A percentile compares a stretch with the other conserved stretches of the same genome.
These are phyloP conservation scores for Dactylonectria estremocensis DNA, from an alignment of 2,329 filamentous ascomycete genomes.

Conservation along the genomic window DNA sequence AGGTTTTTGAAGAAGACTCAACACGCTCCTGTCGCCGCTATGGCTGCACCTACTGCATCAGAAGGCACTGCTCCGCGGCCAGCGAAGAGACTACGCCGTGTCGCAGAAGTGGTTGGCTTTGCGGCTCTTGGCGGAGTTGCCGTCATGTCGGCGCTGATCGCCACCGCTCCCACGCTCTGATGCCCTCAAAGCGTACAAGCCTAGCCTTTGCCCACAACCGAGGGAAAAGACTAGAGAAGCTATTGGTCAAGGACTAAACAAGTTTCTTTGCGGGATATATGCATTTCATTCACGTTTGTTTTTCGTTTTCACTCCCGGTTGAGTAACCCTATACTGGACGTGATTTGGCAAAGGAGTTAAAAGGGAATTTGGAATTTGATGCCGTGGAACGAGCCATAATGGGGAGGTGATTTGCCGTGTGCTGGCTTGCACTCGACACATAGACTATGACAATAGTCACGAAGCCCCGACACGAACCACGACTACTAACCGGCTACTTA, in stretches of 20 bases:
- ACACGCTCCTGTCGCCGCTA: background rate
- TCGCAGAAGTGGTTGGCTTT: slow-evolving; percentile 55
- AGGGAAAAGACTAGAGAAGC: background rate
- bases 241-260: background rate
- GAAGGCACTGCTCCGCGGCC: slow-evolving; percentile 31
- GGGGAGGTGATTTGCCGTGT: background rate
- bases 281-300: background rate
- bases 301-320: background rate
- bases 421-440: slow-evolving; percentile 10
- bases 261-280: background rate
- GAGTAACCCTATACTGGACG: background rate
- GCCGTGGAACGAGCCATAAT: slow-evolving; percentile 7
- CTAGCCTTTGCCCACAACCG: slow-evolving; percentile 15
- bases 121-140: slow-evolving; percentile 56
- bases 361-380: slow-evolving; percentile 26
- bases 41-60: background rate
- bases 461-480: background rate
- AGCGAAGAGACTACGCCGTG: slow-evolving; percentile 52
- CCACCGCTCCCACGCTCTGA: slow-evolving; percentile 53
- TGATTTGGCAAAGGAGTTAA: slow-evolving; percentile 39
- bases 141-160: slow-evolving; percentile 59
- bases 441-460: background rate
- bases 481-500: background rate
- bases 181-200: slow-evolving; percentile 2
- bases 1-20: background rate